A percentile compares a stretch with the other conserved stretches of the same genome.
These are phyloP conservation scores for Melanomma pulvis-pyrius DNA, from an alignment of 495 filamentous ascomycete species.

Conservation along the genomic window DNA sequence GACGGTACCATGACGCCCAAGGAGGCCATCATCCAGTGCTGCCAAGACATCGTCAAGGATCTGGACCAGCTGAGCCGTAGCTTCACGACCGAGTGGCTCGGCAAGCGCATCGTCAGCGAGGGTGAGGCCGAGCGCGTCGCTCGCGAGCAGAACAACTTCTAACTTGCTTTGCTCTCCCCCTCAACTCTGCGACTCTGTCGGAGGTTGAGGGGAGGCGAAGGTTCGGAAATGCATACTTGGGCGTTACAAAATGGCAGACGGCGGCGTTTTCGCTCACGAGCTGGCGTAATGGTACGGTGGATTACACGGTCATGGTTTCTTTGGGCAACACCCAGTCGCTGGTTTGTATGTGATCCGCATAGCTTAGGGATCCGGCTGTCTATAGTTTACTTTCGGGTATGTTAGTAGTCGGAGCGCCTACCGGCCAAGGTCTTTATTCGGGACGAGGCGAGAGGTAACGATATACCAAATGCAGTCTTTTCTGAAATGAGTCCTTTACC, in stretches of 20 bases:
- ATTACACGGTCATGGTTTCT: neutral
- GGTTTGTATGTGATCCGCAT: too few relatives aligned
- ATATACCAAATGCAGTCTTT: too few relatives aligned
- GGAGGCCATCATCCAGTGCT: slow-evolving; percentile 78
- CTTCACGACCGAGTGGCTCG: slow-evolving; percentile 93
- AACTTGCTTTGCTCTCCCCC: neutral
- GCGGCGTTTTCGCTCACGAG: neutral
- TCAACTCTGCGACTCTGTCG: neutral
- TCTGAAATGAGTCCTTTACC: neutral
- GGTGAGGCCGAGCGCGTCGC: slow-evolving; percentile 29
- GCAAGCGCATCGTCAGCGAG: slow-evolving; percentile 71
- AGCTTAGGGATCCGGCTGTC: neutral
- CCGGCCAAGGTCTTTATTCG: neutral
- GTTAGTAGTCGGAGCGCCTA: neutral
- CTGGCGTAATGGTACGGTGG: neutral
- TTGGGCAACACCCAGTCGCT: neutral
- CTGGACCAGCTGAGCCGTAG: slow-evolving; percentile 76
- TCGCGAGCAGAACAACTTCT: slow-evolving; percentile 23
- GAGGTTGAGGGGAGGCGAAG: neutral
- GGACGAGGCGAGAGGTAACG: neutral
- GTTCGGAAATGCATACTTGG: neutral
- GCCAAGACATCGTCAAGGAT: slow-evolving; percentile 75
- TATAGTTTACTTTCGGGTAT: neutral
- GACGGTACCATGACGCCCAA: slow-evolving; percentile 84
- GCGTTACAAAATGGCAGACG: neutral